phyloP scores from a whole-genome alignment of 257 asterid genomes.

The Voacanga thouarsii region DNA sequence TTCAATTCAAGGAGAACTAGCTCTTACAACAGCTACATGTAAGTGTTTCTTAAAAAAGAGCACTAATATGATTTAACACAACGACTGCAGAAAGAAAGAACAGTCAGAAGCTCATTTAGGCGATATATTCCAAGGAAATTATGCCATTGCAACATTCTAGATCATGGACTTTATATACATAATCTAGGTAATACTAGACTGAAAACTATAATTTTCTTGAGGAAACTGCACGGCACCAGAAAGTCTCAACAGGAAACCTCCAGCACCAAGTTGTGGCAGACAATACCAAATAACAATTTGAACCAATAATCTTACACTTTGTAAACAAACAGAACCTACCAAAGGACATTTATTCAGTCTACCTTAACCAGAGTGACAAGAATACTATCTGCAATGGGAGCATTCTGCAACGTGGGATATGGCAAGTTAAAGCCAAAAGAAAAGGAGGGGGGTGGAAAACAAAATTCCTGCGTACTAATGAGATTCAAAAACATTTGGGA shows the following conservation, averaged over 20 bases:
- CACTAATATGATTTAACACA: not conserved
- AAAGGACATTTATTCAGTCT: not conserved
- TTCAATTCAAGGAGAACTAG: not conserved
- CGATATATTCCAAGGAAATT: not conserved
- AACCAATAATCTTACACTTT: not conserved
- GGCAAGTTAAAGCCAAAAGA: not conserved
- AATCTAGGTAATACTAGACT: not conserved
- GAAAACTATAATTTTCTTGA: not conserved
- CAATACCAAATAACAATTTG: not conserved
- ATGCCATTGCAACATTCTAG: not conserved
- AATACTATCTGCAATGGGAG: not conserved
- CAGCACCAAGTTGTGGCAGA: not conserved
- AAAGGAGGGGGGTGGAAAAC: not conserved
- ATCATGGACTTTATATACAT: not conserved
- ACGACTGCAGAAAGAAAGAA: not conserved
- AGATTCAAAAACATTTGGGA: not conserved
- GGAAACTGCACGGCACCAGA: not conserved
- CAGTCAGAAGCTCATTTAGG: not conserved
- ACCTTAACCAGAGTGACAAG: not conserved
- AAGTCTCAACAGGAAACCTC: not conserved
- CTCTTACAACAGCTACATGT: not conserved
- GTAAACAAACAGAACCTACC: not conserved
- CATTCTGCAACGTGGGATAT: not conserved
- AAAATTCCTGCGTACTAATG: not conserved
- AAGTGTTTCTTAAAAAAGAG: too few relatives aligned